Conservation (phyloP, 2,329 filamentous ascomycete genomes). For the Colletotrichum brevisporum region DNA sequence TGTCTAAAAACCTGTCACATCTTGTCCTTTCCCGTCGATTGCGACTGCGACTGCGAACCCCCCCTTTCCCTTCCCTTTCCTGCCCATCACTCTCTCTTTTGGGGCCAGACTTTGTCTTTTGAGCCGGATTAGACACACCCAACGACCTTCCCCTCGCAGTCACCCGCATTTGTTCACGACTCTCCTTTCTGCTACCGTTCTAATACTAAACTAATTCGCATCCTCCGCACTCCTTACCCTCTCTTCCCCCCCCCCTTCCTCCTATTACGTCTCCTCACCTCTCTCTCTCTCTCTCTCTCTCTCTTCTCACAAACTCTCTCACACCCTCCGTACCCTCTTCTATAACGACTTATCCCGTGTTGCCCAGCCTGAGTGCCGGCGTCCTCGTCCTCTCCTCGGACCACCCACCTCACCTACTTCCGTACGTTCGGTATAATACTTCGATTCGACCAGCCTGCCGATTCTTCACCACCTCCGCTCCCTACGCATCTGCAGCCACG, state of each 20-base stretch:
- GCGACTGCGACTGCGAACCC: constrained; percentile 17
- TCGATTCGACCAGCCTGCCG: constrained; percentile 29
- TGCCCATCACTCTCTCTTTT: not conserved
- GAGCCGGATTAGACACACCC: constrained; percentile 29
- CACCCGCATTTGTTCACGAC: constrained; percentile 39
- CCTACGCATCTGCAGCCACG: constrained; percentile 19
- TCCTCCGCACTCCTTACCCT: constrained; percentile 14
- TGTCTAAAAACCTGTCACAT: constrained; percentile 31
- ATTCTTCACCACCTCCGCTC: constrained; percentile 22
- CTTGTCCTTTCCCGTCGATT: constrained; percentile 12
- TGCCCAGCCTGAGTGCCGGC: constrained; percentile 25
- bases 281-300: not conserved
- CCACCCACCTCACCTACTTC: too few relatives aligned
- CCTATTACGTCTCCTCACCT: too few relatives aligned
- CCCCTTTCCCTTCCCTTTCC: not conserved
- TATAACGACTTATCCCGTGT: not conserved
- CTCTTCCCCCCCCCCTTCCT: not conserved
- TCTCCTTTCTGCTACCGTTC: constrained; percentile 28
- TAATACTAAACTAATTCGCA: constrained; percentile 29
- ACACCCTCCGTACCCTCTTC: not conserved
- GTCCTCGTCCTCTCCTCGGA: constrained; percentile 31
- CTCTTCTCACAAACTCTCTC: not conserved
- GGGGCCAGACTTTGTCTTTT: constrained; percentile 24
- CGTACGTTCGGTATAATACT: constrained; percentile 4
- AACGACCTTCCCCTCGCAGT: constrained; percentile 19